Evolutionary conservation across 148 eudicot genomes (phyloP), one percentile per base, ranked within the genome.

Genomic region (Dysphania ambrosioides): DNA sequence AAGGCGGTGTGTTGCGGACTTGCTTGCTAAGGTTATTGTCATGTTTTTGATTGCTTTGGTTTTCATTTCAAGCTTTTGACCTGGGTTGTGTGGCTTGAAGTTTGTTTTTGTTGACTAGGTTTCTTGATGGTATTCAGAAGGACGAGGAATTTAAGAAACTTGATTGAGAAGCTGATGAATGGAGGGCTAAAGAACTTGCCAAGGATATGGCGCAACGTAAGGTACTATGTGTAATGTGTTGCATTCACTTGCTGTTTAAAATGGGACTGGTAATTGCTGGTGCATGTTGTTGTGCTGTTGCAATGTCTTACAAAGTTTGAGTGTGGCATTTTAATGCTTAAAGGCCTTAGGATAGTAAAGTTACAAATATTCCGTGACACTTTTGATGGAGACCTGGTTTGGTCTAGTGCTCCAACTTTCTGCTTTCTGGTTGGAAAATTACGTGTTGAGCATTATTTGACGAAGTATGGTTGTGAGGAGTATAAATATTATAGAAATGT

Each of bases 141-240:
- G 87, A 75, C 19, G 91, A 92, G 60, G 73, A 40, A 24, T 92
- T 88, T 72, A 96, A 90, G 69, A 79, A 84, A 81, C 84, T 80
- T 68, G 91, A 95, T 78, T 89, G 84, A 83, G 91, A 90, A 85
- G 99, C 92, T 66, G 97, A 95, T 87, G 99, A 95, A 76, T 95
- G 99, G 99, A 88, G 96, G 85, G 94, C 91, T 75, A 86, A 86
- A 81, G 99, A 92, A 82, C 87, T 92, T 55, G 96, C 99, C 58
- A 95, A 95, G 80, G 96, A 89, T 76, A 88, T 89, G 75, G 93
- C 97, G 5, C 86, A 87, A 77, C 79, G 77, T 26, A 92, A 92
- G 99, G 99, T 95, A 86, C 4, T 49, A 38, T 72, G 10, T n/a
- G n/a, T n/a, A n/a, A n/a, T n/a, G n/a, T 66, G 24, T 29, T 58